Evolutionary conservation across 495 filamentous ascomycete genomes (phyloP).

Genomic region (Penicillium malachiteum): DNA sequence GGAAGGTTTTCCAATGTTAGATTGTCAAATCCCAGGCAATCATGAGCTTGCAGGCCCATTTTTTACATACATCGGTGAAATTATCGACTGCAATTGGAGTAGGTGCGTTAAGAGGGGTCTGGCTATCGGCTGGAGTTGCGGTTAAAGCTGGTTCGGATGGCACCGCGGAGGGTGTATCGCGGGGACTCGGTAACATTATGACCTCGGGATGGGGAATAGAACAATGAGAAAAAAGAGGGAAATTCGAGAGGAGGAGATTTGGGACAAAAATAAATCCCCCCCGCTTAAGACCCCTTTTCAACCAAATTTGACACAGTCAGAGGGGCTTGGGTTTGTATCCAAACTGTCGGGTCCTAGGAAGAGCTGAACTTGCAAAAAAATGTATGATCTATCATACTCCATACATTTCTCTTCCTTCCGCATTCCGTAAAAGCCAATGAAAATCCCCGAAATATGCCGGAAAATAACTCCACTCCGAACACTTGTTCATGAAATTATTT

Average conservation of each 20-base stretch:
- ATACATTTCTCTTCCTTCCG: not conserved
- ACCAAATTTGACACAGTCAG: not conserved
- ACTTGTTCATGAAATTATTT: too few relatives aligned
- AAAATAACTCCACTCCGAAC: constrained; percentile 3
- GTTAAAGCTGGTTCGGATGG: constrained; percentile 10
- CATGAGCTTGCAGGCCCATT: not conserved
- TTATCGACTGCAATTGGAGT: constrained; percentile 16
- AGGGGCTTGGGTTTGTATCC: constrained; percentile 13
- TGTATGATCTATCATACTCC: constrained; percentile 10
- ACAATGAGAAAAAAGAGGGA: constrained; percentile 1
- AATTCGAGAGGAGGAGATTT: not conserved
- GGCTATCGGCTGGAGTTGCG: not conserved
- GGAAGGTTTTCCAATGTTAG: not conserved
- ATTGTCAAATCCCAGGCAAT: not conserved
- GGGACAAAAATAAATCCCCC: constrained; percentile 4
- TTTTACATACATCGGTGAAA: constrained; percentile 13
- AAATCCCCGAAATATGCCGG: not conserved
- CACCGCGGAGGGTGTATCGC: not conserved
- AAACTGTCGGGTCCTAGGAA: constrained; percentile 11
- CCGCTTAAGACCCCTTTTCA: not conserved
- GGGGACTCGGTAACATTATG: not conserved
- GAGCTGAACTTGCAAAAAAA: not conserved
- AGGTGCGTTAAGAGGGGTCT: constrained; percentile 8
- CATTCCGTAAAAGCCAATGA: constrained; percentile 4
- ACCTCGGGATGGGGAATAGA: not conserved